Evolutionary conservation across 139 green algal genomes (phyloP), one percentile per base, ranked within the genome.

Genomic region (Trebouxia sp.): DNA sequence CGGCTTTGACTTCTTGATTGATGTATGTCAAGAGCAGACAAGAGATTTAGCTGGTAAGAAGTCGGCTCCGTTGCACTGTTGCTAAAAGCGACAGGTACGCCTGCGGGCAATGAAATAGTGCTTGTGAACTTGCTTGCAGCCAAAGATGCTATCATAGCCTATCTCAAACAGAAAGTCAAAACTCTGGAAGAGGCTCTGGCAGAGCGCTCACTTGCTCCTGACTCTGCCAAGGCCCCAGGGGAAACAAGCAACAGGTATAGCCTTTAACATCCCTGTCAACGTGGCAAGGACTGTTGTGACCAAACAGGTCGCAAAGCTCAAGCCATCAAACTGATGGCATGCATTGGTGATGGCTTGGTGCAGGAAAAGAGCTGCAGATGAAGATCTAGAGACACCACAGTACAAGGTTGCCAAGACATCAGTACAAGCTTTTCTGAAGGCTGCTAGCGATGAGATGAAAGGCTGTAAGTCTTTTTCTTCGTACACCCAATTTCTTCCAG

Each of bases 401-500:
- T 14, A 22, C 15, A 72, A 72, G 62, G 62, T 22, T n/a, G 35
- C 35, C 11, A 72, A 72, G 62, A 72, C 32, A n/a, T 35, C 42
- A 35, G 62, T 22, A n/a, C 43, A 32, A 45, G 20, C 37, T 35
- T 72, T 72, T 35, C 20, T 72, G 32, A 72, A 45, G 32, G 62
- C 62, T 45, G 62, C 62, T n/a, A 72, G 62, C 35, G 62, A 72
- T 30, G 32, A 72, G 20, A 72, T 72, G 62, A 72, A 72, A 17
- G 43, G 62, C 32, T 72, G 62, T 72, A 30, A 72, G 62, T n/a
- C n/a, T n/a, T n/a, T n/a, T n/a, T n/a, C n/a, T n/a, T n/a, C n/a
- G n/a, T n/a, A n/a, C n/a, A n/a, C n/a, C n/a, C n/a, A n/a, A n/a
- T n/a, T n/a, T n/a, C n/a, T n/a, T n/a, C n/a, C n/a, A n/a, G n/a